Evolutionary conservation across 371 early-diverging fungal species (phyloP), one percentile per base, ranked within the genome.

Genomic region (Mucor sp.): DNA sequence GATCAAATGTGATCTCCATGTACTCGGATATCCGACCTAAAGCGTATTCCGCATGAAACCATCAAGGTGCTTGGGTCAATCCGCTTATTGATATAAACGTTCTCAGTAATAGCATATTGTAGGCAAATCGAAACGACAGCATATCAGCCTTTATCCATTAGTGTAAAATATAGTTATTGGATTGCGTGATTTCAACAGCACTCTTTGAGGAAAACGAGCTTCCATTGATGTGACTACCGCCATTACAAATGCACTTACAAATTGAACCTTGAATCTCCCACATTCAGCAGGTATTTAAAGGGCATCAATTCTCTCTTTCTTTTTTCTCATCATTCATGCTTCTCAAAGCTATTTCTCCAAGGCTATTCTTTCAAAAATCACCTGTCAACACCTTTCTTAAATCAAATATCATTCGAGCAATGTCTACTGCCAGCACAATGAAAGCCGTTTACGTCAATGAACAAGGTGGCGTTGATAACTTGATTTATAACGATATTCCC

Each of bases 391-490:
- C 32, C 6, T 44, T 50, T 62, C 35, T 33, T 3, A 47, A 32
- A 14, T 58, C 59, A n/a, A 58, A 15, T 11, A 37, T 58, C n/a
- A 35, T 58, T 21, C 71, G 74, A 65, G 60, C 53, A 35, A 80
- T 80, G 78, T 72, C 88, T n/a, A 67, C 57, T 17, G 21, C 21
- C 4, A 47, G 21, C n/a, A 86, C 85, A 32, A 90, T 89, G 89
- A 84, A 87, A 65, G 94, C 95, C 15, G 82, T 95, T 53, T 87
- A 86, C 71, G 82, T 94, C 65, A 74, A 86, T 37, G 69, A 85
- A 56, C 74, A 72, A 25, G 97, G 97, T 35, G 95, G 89, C 21
- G 74, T 84, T 30, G 92, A 92, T 8, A 91, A 92, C 9, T 82
- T 96, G 28, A 73, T 85, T 28, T 84, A 85, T 65, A 30, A 14